phyloP scores from a whole-genome alignment of 1,139 yeast species.

The Kurtzmaniella natalensis region DNA sequence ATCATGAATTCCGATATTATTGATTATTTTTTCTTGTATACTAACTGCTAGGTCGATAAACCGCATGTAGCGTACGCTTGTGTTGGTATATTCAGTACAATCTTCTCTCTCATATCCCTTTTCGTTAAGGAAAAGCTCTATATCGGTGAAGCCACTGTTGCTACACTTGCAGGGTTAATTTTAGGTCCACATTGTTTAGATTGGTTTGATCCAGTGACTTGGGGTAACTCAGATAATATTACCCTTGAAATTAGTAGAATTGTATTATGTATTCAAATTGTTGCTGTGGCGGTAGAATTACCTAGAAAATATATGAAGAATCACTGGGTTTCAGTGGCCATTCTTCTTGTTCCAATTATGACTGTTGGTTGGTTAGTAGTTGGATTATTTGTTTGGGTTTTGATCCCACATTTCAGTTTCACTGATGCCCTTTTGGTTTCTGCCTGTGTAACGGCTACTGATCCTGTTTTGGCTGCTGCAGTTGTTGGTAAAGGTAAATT shows the following conservation, averaged over 20 bases:
- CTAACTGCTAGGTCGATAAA: slow-evolving; percentile 30
- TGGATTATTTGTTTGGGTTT: slow-evolving; percentile 78
- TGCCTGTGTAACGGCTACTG: slow-evolving; percentile 97
- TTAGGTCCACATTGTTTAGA: slow-evolving; percentile 89
- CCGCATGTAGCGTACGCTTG: slow-evolving; percentile 92
- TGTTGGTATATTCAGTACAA: slow-evolving; percentile 82
- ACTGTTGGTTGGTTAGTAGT: slow-evolving; percentile 89
- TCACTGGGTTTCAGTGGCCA: slow-evolving; percentile 82
- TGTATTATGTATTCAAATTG: slow-evolving; percentile 87
- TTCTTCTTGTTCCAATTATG: slow-evolving; percentile 88
- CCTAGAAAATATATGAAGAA: slow-evolving; percentile 90
- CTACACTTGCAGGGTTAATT: slow-evolving; percentile 84
- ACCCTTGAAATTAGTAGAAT: slow-evolving; percentile 87
- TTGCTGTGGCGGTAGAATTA: slow-evolving; percentile 95
- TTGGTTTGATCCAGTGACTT: slow-evolving; percentile 83
- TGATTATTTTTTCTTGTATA: too few species aligned
- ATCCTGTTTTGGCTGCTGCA: slow-evolving; percentile 96
- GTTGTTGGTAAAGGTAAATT: slow-evolving; percentile 97
- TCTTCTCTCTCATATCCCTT: slow-evolving; percentile 84
- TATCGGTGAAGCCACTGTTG: slow-evolving; percentile 95
- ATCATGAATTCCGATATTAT: too few species aligned
- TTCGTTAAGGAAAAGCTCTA: slow-evolving; percentile 86
- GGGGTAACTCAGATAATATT: slow-evolving; percentile 89
- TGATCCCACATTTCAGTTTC: slow-evolving; percentile 80
- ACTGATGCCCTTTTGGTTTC: slow-evolving; percentile 74